These are phyloP conservation scores for Alternaria brassicae DNA, from an alignment of 2,329 filamentous ascomycete species.

Conservation along the genomic window DNA sequence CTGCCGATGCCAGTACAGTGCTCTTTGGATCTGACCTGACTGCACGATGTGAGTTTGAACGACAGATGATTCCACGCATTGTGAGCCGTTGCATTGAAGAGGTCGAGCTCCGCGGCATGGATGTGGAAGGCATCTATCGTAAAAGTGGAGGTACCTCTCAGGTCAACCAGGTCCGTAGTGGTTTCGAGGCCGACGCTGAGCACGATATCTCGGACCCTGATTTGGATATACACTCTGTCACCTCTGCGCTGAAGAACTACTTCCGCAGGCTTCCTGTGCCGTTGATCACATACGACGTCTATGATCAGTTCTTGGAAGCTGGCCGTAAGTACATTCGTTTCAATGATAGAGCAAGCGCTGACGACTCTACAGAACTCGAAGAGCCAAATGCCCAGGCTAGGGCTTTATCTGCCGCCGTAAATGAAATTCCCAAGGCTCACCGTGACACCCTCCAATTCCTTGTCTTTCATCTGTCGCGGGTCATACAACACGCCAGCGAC, in stretches of 20 bases:
- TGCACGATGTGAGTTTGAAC: conserved; percentile 86
- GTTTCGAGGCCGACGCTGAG: conserved; percentile 85
- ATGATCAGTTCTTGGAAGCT: conserved; percentile 86
- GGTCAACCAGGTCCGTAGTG: conserved; percentile 87
- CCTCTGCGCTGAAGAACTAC: conserved; percentile 95
- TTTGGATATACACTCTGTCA: conserved; percentile 94
- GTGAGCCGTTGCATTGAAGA: conserved; percentile 95
- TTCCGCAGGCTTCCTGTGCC: conserved; percentile 92
- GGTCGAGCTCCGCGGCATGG: conserved; percentile 95
- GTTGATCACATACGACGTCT: conserved; percentile 89
- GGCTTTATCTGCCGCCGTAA: conserved; percentile 75
- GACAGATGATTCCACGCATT: conserved; percentile 85
- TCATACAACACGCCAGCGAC: conserved; percentile 80
- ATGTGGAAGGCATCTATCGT: conserved; percentile 95
- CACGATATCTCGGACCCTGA: conserved; percentile 93
- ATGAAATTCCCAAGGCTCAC: conserved; percentile 81
- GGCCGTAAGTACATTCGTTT: conserved; percentile 62
- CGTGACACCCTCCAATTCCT: conserved; percentile 91
- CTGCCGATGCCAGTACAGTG: conserved; percentile 49
- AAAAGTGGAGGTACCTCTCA: conserved; percentile 95
- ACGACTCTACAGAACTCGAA: conserved; percentile 61
- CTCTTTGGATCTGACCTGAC: conserved; percentile 91
- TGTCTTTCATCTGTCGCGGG: conserved; percentile 88
- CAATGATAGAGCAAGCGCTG: conserved; percentile 2
- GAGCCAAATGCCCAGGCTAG: conserved; percentile 58